Percentiles rank a stretch among this genome's conserved stretches.
phyloP scores from a whole-genome alignment of 1,284 basidiomycete species.

The Malassezia sympodialis region DNA sequence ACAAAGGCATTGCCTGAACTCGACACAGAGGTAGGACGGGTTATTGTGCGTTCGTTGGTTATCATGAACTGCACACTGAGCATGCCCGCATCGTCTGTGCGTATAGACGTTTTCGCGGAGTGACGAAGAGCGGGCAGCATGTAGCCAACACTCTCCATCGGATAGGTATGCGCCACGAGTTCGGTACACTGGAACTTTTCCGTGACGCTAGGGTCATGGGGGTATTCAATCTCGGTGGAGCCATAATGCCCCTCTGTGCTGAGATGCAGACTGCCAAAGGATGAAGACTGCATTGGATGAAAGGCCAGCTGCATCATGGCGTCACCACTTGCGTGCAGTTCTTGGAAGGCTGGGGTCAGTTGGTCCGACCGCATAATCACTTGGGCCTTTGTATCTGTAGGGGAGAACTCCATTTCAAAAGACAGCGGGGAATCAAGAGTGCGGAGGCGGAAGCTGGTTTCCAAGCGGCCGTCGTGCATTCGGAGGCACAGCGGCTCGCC shows the following conservation, averaged over 20 bases:
- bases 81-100: constrained; percentile 33
- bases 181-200: constrained; percentile 14
- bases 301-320: neutral
- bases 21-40: constrained; percentile 14
- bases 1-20: constrained; percentile 29
- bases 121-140: constrained; percentile 27
- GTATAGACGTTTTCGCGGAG: constrained; percentile 32
- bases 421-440: constrained; percentile 8
- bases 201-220: constrained; percentile 2
- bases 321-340: constrained; percentile 2
- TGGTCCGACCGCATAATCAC: constrained; percentile 16
- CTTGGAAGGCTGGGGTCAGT: constrained; percentile 6
- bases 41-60: constrained; percentile 22
- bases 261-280: neutral
- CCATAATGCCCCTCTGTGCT: constrained; percentile 11
- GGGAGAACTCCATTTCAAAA: neutral
- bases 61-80: constrained; percentile 41
- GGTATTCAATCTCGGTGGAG: constrained; percentile 9
- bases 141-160: constrained; percentile 5
- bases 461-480: neutral
- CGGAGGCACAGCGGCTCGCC: constrained; percentile 9
- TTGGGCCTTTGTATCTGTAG: neutral
- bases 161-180: neutral
- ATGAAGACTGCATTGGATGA: neutral
- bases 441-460: constrained; percentile 12